phyloP scores from a whole-genome alignment of 2,329 filamentous ascomycete species.

The Xylariaceae sp. region DNA sequence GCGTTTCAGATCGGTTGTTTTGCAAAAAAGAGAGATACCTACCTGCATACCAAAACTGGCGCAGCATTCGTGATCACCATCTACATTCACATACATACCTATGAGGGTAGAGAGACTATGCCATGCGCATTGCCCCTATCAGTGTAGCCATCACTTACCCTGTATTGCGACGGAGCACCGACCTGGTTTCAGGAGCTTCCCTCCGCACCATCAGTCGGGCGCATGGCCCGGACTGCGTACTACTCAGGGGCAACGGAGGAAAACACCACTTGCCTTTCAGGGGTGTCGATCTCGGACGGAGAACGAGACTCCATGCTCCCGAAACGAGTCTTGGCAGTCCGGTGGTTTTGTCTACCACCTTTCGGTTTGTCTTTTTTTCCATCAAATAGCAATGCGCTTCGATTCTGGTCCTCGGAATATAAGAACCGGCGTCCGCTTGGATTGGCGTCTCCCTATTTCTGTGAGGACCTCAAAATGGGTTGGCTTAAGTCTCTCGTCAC shows the following conservation, averaged over 20 bases:
- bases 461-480: constrained; percentile 18
- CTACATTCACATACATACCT: no score
- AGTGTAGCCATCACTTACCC: no score
- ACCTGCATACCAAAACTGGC: background rate
- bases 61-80: background rate
- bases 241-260: background rate
- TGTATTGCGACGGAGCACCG: no score
- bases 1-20: background rate
- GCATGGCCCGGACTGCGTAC: background rate
- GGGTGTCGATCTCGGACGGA: constrained; percentile 8
- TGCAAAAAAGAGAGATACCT: background rate
- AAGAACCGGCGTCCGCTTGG: background rate
- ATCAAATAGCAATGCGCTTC: background rate
- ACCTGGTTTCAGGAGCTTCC: no score
- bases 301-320: no score
- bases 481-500: constrained; percentile 5
- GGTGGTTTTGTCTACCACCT: no score
- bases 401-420: background rate
- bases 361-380: no score
- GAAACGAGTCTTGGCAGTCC: no score
- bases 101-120: no score
- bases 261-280: background rate
- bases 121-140: no score
- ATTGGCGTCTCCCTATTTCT: background rate
- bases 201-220: background rate